Evolutionary conservation across 192 early-diverging fungal species (phyloP).

Genomic region (Backusella psychrophila): DNA sequence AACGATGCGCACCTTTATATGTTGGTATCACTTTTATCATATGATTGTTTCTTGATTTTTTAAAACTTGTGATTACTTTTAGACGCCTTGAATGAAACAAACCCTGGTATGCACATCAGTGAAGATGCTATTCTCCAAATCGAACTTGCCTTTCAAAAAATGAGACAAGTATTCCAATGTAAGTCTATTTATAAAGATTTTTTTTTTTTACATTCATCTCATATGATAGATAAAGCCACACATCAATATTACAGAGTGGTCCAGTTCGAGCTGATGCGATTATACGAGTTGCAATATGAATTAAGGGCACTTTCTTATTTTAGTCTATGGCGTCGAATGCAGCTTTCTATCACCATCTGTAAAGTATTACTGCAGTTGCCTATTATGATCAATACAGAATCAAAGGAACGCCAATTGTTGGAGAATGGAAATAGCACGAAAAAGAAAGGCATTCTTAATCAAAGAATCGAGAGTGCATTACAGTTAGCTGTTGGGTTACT

Average conservation of each 20-base stretch:
- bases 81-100: constrained; percentile 44
- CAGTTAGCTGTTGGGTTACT: constrained; percentile 29
- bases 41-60: not conserved
- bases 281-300: constrained; percentile 56
- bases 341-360: constrained; percentile 50
- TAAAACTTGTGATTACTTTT: not conserved
- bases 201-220: too few relatives aligned
- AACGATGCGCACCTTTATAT: constrained; percentile 52
- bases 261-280: constrained; percentile 53
- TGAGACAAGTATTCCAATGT: constrained; percentile 42
- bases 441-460: constrained; percentile 27
- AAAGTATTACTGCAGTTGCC: constrained; percentile 51
- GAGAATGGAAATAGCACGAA: constrained; percentile 1
- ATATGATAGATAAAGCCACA: constrained; percentile 37
- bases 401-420: constrained; percentile 19
- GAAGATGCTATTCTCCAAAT: constrained; percentile 43
- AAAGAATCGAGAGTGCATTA: constrained; percentile 29
- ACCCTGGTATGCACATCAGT: constrained; percentile 40
- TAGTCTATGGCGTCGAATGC: constrained; percentile 52
- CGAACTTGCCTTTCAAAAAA: constrained; percentile 35
- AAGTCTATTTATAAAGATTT: not conserved
- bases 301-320: constrained; percentile 53
- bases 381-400: constrained; percentile 50
- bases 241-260: constrained; percentile 59
- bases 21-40: constrained; percentile 37